Conservation (phyloP, 495 filamentous ascomycete genomes). For the Chaetomium cochliodes region DNA sequence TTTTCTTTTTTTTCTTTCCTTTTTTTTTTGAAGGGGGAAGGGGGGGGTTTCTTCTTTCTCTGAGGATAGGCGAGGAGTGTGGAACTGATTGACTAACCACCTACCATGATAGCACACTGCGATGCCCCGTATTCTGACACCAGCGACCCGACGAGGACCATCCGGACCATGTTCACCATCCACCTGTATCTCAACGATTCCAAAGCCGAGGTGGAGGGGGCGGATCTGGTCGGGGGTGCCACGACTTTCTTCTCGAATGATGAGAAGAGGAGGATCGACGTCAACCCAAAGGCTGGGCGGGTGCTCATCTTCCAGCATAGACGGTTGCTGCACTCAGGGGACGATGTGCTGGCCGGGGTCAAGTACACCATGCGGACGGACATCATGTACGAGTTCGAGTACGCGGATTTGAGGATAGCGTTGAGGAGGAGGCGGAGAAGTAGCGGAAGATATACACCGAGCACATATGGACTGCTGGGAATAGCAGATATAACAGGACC, state of each 20-base stretch:
- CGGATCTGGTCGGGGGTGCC: slow-evolving; percentile 58
- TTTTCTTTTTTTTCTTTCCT: background rate
- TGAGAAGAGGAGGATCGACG: slow-evolving; percentile 52
- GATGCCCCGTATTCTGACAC: slow-evolving; percentile 67
- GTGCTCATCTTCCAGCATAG: slow-evolving; percentile 78
- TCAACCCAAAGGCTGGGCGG: slow-evolving; percentile 67
- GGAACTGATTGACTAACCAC: background rate
- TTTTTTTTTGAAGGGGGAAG: background rate
- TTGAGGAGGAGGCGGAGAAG: background rate
- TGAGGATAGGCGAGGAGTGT: background rate
- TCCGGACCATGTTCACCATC: slow-evolving; percentile 69
- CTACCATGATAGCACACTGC: slow-evolving; percentile 58
- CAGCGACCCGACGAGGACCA: slow-evolving; percentile 42
- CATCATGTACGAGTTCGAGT: slow-evolving; percentile 62
- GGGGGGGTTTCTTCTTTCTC: background rate
- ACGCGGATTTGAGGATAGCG: background rate
- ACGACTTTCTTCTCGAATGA: slow-evolving; percentile 60
- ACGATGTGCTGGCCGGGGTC: slow-evolving; percentile 65
- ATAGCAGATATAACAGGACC: background rate
- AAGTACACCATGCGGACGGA: slow-evolving; percentile 80
- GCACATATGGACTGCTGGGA: background rate
- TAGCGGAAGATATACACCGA: background rate
- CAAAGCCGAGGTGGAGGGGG: slow-evolving; percentile 35
- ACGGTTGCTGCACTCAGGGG: slow-evolving; percentile 67
- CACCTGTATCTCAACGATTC: slow-evolving; percentile 78